Evolutionary conservation across 371 early-diverging fungal genomes (phyloP).

Genomic region (Fennellomyces sp.): DNA sequence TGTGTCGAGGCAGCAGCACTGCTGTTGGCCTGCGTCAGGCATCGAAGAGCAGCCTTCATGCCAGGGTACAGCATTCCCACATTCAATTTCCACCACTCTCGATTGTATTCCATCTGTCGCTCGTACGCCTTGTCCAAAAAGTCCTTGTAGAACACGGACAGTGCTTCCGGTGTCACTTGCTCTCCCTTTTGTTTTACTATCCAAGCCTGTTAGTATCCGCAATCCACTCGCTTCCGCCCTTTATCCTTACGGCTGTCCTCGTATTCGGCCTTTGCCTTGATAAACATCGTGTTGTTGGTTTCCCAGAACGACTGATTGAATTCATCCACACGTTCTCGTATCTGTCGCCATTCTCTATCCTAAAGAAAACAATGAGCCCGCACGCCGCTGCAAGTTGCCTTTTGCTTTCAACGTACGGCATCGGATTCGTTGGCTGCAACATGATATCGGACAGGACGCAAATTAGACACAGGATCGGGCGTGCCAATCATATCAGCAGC

Average conservation of each 20-base stretch:
- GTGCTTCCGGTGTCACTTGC: conserved; percentile 68
- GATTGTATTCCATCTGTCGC: conserved; percentile 78
- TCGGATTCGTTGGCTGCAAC: conserved; percentile 60
- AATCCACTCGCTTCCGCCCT: neutral
- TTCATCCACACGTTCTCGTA: conserved; percentile 58
- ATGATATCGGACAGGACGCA: conserved; percentile 71
- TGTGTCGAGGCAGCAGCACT: conserved; percentile 2
- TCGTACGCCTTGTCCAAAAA: conserved; percentile 74
- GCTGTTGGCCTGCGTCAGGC: conserved; percentile 12
- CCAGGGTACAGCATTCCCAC: conserved; percentile 71
- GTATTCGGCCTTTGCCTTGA: conserved; percentile 64
- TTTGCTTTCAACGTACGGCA: conserved; percentile 38
- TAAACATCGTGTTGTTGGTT: conserved; percentile 73
- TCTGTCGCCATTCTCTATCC: conserved; percentile 58
- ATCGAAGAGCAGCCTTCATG: conserved; percentile 57
- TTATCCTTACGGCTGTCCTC: conserved; percentile 60
- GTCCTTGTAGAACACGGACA: conserved; percentile 79
- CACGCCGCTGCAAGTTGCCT: neutral
- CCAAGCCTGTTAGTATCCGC: neutral
- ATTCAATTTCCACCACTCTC: conserved; percentile 76
- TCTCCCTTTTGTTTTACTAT: conserved; percentile 39
- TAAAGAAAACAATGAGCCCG: neutral
- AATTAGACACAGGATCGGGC: conserved; percentile 73
- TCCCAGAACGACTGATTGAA: conserved; percentile 79
- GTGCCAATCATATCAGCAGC: conserved; percentile 65